Percentiles rank a stretch among this genome's conserved stretches.
Conservation (phyloP, 495 filamentous ascomycete genomes). For the Achaetomiella virescens region DNA sequence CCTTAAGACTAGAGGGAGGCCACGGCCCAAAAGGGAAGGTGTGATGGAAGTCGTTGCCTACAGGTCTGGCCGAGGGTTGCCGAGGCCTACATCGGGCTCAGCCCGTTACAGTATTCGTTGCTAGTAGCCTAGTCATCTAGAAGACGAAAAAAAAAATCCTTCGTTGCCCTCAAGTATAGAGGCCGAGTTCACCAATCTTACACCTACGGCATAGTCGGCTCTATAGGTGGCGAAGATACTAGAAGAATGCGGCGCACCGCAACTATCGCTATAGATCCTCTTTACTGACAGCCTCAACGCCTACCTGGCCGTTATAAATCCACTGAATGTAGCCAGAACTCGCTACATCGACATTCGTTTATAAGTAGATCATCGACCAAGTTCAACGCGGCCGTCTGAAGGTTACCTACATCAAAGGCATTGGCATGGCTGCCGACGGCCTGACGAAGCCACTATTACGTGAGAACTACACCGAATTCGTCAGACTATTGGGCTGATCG, state of each 20-base stretch:
- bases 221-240: neutral
- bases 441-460: neutral
- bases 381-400: too few relatives aligned
- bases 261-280: neutral
- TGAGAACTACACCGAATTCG: neutral
- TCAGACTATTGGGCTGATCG: neutral
- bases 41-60: too few relatives aligned
- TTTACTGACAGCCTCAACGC: too few relatives aligned
- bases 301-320: too few relatives aligned
- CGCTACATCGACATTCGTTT: too few relatives aligned
- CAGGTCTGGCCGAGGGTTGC: too few relatives aligned
- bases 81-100: too few relatives aligned
- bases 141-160: slow-evolving; percentile 7
- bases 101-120: neutral
- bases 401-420: neutral
- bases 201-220: neutral
- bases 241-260: neutral
- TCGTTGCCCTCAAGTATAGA: neutral
- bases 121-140: neutral
- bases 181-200: too few relatives aligned
- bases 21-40: too few relatives aligned
- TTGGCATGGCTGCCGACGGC: neutral
- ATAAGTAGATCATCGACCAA: too few relatives aligned
- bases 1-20: too few relatives aligned
- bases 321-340: too few relatives aligned